A percentile compares a stretch with the other conserved stretches of the same genome.
Evolutionary conservation across 2,329 filamentous ascomycete genomes (phyloP).

Genomic region (Fusarium irregulare): DNA sequence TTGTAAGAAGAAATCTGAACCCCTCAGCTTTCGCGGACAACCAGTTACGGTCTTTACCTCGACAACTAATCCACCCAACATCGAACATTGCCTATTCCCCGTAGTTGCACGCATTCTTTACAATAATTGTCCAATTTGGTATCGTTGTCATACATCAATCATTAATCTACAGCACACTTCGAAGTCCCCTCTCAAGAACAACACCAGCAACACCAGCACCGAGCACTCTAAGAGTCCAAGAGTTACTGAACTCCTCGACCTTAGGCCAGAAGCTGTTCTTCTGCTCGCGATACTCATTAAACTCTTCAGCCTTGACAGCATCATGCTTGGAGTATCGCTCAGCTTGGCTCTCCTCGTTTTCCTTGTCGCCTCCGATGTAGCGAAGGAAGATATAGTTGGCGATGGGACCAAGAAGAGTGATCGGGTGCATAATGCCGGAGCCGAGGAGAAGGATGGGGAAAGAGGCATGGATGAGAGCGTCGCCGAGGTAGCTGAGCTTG

Average conservation of each 20-base stretch:
- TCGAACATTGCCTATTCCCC: too few species aligned
- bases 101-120: too few species aligned
- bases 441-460: conserved; percentile 18
- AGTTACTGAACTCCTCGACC: neutral
- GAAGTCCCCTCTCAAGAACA: conserved; percentile 3
- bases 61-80: too few species aligned
- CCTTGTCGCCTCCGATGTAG: conserved; percentile 7
- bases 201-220: neutral
- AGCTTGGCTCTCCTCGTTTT: conserved; percentile 15
- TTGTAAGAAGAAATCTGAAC: too few species aligned
- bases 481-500: conserved; percentile 5
- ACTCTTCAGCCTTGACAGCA: neutral
- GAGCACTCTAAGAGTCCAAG: conserved; percentile 6
- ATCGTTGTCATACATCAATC: neutral
- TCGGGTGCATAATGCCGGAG: conserved; percentile 1
- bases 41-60: too few species aligned
- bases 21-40: too few species aligned
- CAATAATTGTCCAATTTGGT: neutral
- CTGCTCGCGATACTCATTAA: neutral
- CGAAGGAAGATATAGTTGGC: conserved; percentile 24
- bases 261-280: conserved; percentile 31
- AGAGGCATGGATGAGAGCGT: conserved; percentile 2
- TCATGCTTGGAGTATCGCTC: conserved; percentile 16
- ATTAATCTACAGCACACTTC: neutral
- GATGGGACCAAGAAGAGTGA: neutral